Percentiles rank a stretch among this genome's conserved stretches.
These are phyloP conservation scores for Haplosporangium sp. DNA, from an alignment of 371 early-diverging fungal genomes.

Conservation along the genomic window DNA sequence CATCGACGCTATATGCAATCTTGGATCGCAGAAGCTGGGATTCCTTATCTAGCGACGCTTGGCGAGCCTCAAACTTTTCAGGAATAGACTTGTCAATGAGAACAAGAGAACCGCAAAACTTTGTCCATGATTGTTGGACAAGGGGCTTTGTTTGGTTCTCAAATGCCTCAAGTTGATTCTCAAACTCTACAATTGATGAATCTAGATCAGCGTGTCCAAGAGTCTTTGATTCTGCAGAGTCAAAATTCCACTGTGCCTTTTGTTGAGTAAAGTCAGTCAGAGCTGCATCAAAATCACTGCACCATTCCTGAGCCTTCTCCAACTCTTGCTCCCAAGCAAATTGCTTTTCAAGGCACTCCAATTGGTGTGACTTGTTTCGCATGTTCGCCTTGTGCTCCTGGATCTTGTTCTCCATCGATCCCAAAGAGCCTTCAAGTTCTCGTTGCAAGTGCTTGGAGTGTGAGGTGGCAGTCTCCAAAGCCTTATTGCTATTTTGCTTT, in stretches of 20 bases:
- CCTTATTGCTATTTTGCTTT: slow-evolving; percentile 13
- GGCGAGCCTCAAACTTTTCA: slow-evolving; percentile 23
- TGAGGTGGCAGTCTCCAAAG: slow-evolving; percentile 25
- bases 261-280: slow-evolving; percentile 14
- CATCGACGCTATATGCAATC: slow-evolving; percentile 34
- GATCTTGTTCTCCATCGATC: slow-evolving; percentile 26
- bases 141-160: slow-evolving; percentile 24
- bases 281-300: slow-evolving; percentile 15
- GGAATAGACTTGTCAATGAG: slow-evolving; percentile 25
- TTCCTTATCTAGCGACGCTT: slow-evolving; percentile 9
- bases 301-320: slow-evolving; percentile 21
- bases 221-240: not conserved
- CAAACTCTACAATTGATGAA: slow-evolving; percentile 17
- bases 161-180: slow-evolving; percentile 23
- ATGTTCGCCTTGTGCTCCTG: slow-evolving; percentile 26
- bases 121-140: slow-evolving; percentile 31
- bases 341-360: slow-evolving; percentile 32
- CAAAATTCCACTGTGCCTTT: slow-evolving; percentile 37
- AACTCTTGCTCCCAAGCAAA: slow-evolving; percentile 37
- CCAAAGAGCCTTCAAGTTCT: slow-evolving; percentile 30
- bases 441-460: slow-evolving; percentile 36
- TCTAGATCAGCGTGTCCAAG: slow-evolving; percentile 12
- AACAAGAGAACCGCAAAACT: slow-evolving; percentile 23
- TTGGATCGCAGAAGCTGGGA: slow-evolving; percentile 16
- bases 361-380: slow-evolving; percentile 22